A percentile compares a stretch with the other conserved stretches of the same genome.
Conservation (phyloP, 805 yeast genomes). For the Candida silvicultrix region DNA sequence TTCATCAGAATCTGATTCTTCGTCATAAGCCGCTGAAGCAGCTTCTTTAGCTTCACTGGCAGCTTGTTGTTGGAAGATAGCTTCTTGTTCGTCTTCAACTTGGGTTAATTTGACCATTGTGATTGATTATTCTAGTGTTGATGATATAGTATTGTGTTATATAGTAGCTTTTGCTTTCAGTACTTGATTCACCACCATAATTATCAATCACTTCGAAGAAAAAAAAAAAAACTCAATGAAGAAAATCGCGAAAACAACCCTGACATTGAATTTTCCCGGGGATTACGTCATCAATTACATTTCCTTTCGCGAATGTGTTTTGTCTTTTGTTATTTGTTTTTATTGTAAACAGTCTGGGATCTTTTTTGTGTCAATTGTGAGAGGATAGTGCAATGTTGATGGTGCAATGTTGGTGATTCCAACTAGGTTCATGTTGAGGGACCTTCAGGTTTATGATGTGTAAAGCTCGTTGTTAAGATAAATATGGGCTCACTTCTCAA, state of each 20-base stretch:
- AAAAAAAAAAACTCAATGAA: not conserved
- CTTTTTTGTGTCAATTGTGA: no score
- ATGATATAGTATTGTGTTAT: no score
- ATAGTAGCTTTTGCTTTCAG: no score
- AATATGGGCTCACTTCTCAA: slow-evolving; percentile 1
- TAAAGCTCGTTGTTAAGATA: not conserved
- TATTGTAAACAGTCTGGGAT: no score
- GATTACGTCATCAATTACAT: not conserved
- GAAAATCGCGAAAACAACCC: not conserved
- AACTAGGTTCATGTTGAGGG: no score
- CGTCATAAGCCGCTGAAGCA: slow-evolving; percentile 29
- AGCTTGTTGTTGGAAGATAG: slow-evolving; percentile 21
- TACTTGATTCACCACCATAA: no score
- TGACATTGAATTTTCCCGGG: not conserved
- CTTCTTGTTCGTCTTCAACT: slow-evolving; percentile 48
- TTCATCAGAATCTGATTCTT: slow-evolving; percentile 41
- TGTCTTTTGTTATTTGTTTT: no score
- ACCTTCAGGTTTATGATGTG: no score
- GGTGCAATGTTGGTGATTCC: no score
- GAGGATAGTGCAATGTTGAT: no score
- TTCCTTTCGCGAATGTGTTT: no score
- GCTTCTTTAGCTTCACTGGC: slow-evolving; percentile 31
- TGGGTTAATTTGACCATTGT: slow-evolving; percentile 73
- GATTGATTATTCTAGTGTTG: not conserved
- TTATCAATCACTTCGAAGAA: not conserved